A percentile compares a stretch with the other conserved stretches of the same genome.
phyloP scores from a whole-genome alignment of 805 yeast species.

The Barnettozyma californica region DNA sequence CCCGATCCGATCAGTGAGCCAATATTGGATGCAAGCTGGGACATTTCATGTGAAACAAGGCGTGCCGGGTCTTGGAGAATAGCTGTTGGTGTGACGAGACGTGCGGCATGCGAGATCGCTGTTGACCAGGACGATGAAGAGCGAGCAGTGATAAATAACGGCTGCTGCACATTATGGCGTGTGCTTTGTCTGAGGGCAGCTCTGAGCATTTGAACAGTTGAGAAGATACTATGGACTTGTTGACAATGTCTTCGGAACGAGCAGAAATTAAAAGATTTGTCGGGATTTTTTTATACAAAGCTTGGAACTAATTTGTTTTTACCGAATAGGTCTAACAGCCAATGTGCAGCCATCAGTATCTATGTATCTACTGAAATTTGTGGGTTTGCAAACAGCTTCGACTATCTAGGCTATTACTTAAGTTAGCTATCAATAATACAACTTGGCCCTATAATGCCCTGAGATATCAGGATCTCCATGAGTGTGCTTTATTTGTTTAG shows the following conservation, averaged over 20 bases:
- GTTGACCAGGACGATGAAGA: slow-evolving; percentile 36
- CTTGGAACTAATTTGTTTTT: too few species aligned
- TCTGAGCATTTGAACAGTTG: not conserved
- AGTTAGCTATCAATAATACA: too few species aligned
- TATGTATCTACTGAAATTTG: too few species aligned
- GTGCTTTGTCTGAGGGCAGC: not conserved
- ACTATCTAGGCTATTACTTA: too few species aligned
- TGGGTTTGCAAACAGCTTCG: too few species aligned
- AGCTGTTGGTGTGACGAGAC: slow-evolving; percentile 59
- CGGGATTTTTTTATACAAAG: not conserved
- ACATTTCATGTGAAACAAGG: slow-evolving; percentile 90
- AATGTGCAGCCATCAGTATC: too few species aligned
- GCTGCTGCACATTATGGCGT: not conserved
- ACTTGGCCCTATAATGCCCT: too few species aligned
- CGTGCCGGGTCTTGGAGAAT: slow-evolving; percentile 78
- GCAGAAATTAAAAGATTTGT: not conserved
- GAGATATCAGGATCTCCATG: too few species aligned
- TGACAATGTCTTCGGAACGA: too few species aligned
- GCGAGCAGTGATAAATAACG: not conserved
- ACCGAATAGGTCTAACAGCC: too few species aligned
- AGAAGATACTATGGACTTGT: not conserved
- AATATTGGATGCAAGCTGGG: slow-evolving; percentile 78
- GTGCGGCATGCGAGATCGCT: slow-evolving; percentile 70
- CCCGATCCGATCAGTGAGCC: slow-evolving; percentile 86
- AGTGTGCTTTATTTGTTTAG: too few species aligned